phyloP scores from a whole-genome alignment of 2,329 filamentous ascomycete species.

The Colletotrichum sp. region DNA sequence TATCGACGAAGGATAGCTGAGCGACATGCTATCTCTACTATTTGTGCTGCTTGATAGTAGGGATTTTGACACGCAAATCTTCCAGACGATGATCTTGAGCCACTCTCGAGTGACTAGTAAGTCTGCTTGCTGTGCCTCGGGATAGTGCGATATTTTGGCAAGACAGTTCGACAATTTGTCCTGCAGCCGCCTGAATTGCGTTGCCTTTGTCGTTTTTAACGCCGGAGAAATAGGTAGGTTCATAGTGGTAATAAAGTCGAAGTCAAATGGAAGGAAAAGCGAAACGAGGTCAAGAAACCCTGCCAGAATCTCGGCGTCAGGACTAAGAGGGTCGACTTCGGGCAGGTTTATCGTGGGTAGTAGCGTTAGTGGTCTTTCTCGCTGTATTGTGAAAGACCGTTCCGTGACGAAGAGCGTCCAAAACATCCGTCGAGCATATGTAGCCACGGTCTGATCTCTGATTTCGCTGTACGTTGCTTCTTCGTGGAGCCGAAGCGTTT shows the following conservation, averaged over 20 bases:
- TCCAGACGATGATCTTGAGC: constrained; percentile 32
- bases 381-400: constrained; percentile 33
- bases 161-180: not conserved
- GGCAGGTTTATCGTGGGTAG: constrained; percentile 28
- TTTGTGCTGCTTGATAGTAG: constrained; percentile 11
- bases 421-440: constrained; percentile 29
- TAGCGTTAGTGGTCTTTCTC: constrained; percentile 32
- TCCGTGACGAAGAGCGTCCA: constrained; percentile 38
- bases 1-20: constrained; percentile 28
- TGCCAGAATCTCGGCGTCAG: constrained; percentile 31
- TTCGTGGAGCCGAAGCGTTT: not conserved
- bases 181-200: not conserved
- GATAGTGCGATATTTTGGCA: constrained; percentile 13
- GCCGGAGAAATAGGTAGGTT: constrained; percentile 23
- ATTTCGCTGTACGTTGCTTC: not conserved
- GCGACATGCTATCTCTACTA: constrained; percentile 28
- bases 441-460: not conserved
- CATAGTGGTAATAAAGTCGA: constrained; percentile 31
- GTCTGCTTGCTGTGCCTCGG: constrained; percentile 28
- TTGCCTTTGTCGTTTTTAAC: not conserved
- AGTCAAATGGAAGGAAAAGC: constrained; percentile 29
- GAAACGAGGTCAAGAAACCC: constrained; percentile 36
- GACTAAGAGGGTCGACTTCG: not conserved
- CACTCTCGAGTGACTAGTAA: constrained; percentile 29
- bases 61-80: constrained; percentile 28